phyloP scores from a whole-genome alignment of 2,329 filamentous ascomycete genomes.

The Ascochyta viciae-villosae region DNA sequence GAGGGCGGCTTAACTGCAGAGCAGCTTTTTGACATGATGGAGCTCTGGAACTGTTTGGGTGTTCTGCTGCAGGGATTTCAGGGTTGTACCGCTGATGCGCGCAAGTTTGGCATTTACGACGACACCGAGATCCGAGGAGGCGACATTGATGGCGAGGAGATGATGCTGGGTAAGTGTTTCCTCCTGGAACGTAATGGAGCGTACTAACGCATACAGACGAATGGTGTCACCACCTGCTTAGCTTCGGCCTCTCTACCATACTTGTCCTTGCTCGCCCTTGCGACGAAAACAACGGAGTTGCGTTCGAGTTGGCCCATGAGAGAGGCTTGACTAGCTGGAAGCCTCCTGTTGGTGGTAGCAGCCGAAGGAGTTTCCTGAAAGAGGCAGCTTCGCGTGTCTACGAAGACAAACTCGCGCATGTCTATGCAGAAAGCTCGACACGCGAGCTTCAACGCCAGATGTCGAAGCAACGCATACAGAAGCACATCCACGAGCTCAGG shows the following conservation, averaged over 20 bases:
- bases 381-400: slow-evolving; percentile 67
- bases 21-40: slow-evolving; percentile 69
- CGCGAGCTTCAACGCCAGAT: slow-evolving; percentile 49
- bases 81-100: slow-evolving; percentile 61
- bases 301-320: slow-evolving; percentile 61
- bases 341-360: slow-evolving; percentile 53
- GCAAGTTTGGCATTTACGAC: slow-evolving; percentile 64
- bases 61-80: slow-evolving; percentile 64
- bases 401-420: slow-evolving; percentile 57
- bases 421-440: slow-evolving; percentile 42
- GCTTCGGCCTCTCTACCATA: slow-evolving; percentile 64
- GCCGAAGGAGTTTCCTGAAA: slow-evolving; percentile 64
- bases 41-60: slow-evolving; percentile 68
- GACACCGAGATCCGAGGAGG: slow-evolving; percentile 54
- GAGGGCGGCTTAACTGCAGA: slow-evolving; percentile 59
- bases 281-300: slow-evolving; percentile 49
- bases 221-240: slow-evolving; percentile 67
- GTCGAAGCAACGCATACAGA: slow-evolving; percentile 53
- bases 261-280: slow-evolving; percentile 57
- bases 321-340: slow-evolving; percentile 66
- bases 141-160: slow-evolving; percentile 60
- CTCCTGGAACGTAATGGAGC: not conserved
- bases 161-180: slow-evolving; percentile 56
- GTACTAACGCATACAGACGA: slow-evolving; percentile 56
- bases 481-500: slow-evolving; percentile 53